Evolutionary conservation across 2,329 filamentous ascomycete genomes (phyloP).

Genomic region (Mycosphaerelloides madeirae): DNA sequence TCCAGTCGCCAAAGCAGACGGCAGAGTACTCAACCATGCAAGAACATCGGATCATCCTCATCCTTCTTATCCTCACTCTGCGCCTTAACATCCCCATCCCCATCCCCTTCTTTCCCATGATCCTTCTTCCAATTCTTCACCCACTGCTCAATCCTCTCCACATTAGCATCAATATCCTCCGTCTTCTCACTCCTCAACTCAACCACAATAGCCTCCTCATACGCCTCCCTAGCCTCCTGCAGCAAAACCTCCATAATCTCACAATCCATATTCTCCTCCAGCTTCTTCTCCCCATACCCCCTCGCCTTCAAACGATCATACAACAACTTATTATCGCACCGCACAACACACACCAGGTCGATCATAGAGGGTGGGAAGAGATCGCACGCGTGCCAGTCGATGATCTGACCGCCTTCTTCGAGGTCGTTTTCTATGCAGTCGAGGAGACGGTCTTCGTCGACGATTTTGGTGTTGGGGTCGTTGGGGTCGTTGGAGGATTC

Average conservation of each 20-base stretch:
- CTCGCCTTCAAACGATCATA: constrained; percentile 78
- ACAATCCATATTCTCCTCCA: constrained; percentile 93
- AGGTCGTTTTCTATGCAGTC: constrained; percentile 84
- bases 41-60: constrained; percentile 33
- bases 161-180: constrained; percentile 83
- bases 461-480: constrained; percentile 80
- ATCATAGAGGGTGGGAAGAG: constrained; percentile 91
- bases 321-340: constrained; percentile 71
- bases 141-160: constrained; percentile 80
- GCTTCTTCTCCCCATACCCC: constrained; percentile 77
- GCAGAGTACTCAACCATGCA: constrained; percentile 27
- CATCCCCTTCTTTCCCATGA: constrained; percentile 39
- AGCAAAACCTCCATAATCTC: constrained; percentile 96
- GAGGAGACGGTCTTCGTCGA: constrained; percentile 89
- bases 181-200: constrained; percentile 77
- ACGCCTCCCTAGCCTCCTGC: constrained; percentile 83
- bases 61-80: constrained; percentile 25
- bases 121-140: constrained; percentile 74
- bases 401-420: constrained; percentile 73
- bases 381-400: constrained; percentile 98
- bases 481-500: constrained; percentile 72
- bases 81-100: constrained; percentile 26
- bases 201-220: constrained; percentile 81
- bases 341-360: constrained; percentile 86
- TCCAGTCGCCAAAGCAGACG: not conserved